Evolutionary conservation across 306 rosid genomes (phyloP).

Genomic region (Cucurbita moschata): DNA sequence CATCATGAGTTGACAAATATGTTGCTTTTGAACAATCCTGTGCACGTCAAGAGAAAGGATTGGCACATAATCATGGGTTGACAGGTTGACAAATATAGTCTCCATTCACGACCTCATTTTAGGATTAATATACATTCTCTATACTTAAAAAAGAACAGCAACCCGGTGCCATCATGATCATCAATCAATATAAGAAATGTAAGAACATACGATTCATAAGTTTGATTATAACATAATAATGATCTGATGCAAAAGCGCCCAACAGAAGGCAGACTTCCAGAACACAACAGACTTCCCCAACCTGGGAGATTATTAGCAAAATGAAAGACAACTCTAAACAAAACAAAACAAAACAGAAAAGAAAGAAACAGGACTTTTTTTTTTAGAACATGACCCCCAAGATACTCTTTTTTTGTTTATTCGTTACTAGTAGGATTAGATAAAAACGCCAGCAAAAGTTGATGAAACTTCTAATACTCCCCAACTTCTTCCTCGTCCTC

Average conservation of each 20-base stretch:
- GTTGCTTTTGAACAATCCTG: too few species aligned
- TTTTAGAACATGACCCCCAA: background rate
- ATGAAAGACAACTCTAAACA: background rate
- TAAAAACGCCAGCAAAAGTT: background rate
- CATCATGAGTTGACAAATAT: too few species aligned
- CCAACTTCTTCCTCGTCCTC: constrained; percentile 32
- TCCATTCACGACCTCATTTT: too few species aligned
- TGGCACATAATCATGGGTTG: too few species aligned
- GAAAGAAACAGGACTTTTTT: background rate
- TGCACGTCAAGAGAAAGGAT: too few species aligned
- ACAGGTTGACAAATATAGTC: too few species aligned
- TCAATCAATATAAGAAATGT: too few species aligned
- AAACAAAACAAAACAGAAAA: background rate
- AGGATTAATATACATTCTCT: too few species aligned
- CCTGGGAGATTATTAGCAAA: background rate
- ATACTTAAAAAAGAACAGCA: too few species aligned
- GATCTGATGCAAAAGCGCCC: background rate
- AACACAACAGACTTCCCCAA: background rate
- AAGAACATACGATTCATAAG: background rate
- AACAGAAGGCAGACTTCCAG: background rate
- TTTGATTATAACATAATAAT: background rate
- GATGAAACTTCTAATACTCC: background rate
- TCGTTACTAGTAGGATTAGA: background rate
- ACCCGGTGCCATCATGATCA: too few species aligned
- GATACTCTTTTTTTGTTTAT: background rate